Percentiles rank a stretch among this genome's conserved stretches.
Evolutionary conservation across 176 grass and related monocot genomes (phyloP).

Genomic region (Ensete ventricosum): DNA sequence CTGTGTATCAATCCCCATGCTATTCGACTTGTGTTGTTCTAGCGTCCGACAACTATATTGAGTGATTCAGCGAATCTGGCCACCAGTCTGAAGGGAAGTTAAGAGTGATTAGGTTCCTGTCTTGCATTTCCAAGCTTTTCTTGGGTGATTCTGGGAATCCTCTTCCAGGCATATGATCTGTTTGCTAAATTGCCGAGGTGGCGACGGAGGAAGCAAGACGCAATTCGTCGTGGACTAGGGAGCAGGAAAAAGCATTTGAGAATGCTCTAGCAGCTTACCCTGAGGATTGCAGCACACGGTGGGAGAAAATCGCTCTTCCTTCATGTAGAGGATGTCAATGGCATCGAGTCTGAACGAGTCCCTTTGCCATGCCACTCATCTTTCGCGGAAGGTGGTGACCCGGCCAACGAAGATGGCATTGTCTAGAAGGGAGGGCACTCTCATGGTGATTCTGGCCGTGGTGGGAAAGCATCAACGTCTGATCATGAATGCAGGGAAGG

Average conservation of each 20-base stretch:
- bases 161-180: too few relatives aligned
- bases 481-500: neutral
- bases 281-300: slow-evolving; percentile 13
- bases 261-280: neutral
- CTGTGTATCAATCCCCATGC: too few relatives aligned
- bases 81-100: neutral
- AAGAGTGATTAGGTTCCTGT: too few relatives aligned
- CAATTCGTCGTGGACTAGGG: neutral
- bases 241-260: neutral
- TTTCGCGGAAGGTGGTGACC: too few relatives aligned
- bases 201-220: neutral
- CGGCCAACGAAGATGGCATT: neutral
- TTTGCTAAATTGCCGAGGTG: neutral
- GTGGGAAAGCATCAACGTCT: neutral
- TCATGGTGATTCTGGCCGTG: neutral
- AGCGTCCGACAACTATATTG: neutral
- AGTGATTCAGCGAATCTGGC: neutral
- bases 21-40: too few relatives aligned
- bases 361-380: neutral
- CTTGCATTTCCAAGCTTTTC: too few relatives aligned
- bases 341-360: slow-evolving; percentile 51
- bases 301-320: slow-evolving; percentile 49
- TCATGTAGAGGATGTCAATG: slow-evolving; percentile 57
- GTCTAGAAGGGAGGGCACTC: neutral
- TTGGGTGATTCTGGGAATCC: too few relatives aligned